phyloP scores from a whole-genome alignment of 345 rosid genomes.

The Arabis alpina region DNA sequence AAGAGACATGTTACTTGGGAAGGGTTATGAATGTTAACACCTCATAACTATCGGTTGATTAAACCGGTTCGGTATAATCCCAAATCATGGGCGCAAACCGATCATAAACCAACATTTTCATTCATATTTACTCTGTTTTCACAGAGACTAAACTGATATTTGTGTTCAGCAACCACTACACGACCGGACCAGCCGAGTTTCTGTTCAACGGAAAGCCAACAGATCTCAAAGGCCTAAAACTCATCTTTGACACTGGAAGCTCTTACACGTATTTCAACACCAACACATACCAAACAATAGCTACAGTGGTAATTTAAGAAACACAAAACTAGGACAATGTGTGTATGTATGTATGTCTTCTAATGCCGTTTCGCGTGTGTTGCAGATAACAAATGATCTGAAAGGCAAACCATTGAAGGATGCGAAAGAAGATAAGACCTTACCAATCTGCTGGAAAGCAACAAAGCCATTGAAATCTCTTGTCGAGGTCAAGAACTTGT shows the following conservation, averaged over 20 bases:
- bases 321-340: neutral
- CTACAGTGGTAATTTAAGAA: conserved; percentile 55
- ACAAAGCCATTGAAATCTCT: conserved; percentile 57
- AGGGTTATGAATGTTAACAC: too few relatives aligned
- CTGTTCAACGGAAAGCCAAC: conserved; percentile 56
- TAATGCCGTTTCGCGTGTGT: neutral
- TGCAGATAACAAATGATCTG: conserved; percentile 27
- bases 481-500: conserved; percentile 54
- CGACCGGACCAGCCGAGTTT: conserved; percentile 70
- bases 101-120: too few relatives aligned
- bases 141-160: neutral
- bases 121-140: neutral
- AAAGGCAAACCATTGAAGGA: conserved; percentile 51
- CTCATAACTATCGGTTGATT: too few relatives aligned
- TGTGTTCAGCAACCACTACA: conserved; percentile 63
- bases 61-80: too few relatives aligned
- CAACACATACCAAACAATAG: conserved; percentile 49
- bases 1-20: too few relatives aligned
- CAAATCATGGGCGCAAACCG: too few relatives aligned
- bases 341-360: neutral
- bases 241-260: conserved; percentile 82
- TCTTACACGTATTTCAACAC: conserved; percentile 75
- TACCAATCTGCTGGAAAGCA: conserved; percentile 89
- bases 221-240: conserved; percentile 54
- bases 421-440: conserved; percentile 55